phyloP scores from a whole-genome alignment of 2,329 filamentous ascomycete species.

The Penicillium thymicola region DNA sequence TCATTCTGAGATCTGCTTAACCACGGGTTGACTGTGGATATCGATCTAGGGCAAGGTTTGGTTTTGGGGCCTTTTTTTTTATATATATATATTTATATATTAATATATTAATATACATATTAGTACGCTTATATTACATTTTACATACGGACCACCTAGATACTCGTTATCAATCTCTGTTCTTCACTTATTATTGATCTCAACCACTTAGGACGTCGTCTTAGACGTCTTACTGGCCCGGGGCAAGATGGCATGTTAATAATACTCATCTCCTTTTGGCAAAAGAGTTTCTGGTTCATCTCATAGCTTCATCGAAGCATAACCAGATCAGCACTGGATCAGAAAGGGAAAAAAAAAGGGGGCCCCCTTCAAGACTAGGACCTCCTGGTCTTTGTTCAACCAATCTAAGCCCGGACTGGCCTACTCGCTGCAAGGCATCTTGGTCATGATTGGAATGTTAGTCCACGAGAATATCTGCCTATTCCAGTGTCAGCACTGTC shows the following conservation, averaged over 20 bases:
- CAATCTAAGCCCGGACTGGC: constrained; percentile 11
- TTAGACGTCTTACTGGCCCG: constrained; percentile 10
- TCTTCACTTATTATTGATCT: constrained; percentile 2
- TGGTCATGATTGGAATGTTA: constrained; percentile 24
- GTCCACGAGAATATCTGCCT: constrained; percentile 16
- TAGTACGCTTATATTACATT: not conserved
- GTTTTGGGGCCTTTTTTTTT: not conserved
- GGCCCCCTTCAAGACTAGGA: not conserved
- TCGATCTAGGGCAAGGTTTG: constrained; percentile 21
- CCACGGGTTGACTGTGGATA: constrained; percentile 22
- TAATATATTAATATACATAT: not conserved
- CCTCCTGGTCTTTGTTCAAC: constrained; percentile 7
- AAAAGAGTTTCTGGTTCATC: not conserved
- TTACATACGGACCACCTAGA: constrained; percentile 1
- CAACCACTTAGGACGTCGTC: not conserved
- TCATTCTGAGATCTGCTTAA: constrained; percentile 21
- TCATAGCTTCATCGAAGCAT: not conserved
- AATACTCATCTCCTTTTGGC: constrained; percentile 14
- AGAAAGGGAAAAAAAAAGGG: constrained; percentile 2
- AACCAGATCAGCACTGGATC: not conserved
- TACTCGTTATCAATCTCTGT: not conserved
- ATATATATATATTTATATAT: not conserved
- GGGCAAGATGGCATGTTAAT: constrained; percentile 19
- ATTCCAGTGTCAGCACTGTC: not conserved
- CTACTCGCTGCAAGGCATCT: constrained; percentile 21